Evolutionary conservation across 2,329 filamentous ascomycete species (phyloP).

Genomic region (Apiospora kogelbergensis): DNA sequence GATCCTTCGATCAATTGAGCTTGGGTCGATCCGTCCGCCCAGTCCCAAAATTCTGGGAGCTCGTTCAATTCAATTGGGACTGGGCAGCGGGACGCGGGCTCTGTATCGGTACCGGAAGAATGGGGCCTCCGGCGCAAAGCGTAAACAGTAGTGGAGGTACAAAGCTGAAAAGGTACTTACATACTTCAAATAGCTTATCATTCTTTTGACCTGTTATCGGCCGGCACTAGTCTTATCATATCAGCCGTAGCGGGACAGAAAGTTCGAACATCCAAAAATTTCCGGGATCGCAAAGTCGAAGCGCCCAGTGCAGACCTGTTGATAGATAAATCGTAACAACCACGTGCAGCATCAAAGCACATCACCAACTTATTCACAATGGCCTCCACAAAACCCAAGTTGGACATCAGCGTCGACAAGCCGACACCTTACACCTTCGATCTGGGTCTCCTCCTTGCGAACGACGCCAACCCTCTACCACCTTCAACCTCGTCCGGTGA

Average conservation of each 20-base stretch:
- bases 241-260: conserved; percentile 2
- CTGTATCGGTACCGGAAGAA: conserved; percentile 8
- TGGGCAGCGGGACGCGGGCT: not conserved
- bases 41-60: conserved; percentile 7
- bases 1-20: conserved; percentile 1
- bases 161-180: not conserved
- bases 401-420: conserved; percentile 70
- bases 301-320: not conserved
- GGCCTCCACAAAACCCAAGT: conserved; percentile 40
- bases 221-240: not conserved
- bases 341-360: not conserved
- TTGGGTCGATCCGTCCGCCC: not conserved
- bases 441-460: conserved; percentile 48
- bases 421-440: conserved; percentile 92
- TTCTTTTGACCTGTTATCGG: not conserved
- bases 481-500: conserved; percentile 34
- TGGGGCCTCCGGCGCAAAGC: conserved; percentile 5
- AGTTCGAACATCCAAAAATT: conserved; percentile 1
- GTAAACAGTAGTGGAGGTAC: not conserved
- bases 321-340: not conserved
- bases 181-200: not conserved
- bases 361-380: conserved; percentile 8
- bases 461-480: conserved; percentile 75
- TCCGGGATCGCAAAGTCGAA: conserved; percentile 1
- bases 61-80: conserved; percentile 1